A percentile compares a stretch with the other conserved stretches of the same genome.
Conservation (phyloP, 2,329 filamentous ascomycete genomes). For the Ciborinia camelliae region DNA sequence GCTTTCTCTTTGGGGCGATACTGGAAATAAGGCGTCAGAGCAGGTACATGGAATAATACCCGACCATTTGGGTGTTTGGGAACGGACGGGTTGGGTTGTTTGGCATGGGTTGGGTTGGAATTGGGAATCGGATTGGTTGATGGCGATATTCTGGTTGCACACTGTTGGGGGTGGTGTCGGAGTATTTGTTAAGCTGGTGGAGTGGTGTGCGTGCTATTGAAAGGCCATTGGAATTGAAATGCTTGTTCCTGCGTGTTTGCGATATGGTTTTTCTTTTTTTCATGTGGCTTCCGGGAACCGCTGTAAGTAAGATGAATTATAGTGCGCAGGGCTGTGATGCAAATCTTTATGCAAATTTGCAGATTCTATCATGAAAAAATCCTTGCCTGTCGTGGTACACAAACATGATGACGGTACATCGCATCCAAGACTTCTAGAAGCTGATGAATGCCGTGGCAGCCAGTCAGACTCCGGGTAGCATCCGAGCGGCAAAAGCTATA, state of each 20-base stretch:
- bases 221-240: not conserved
- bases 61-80: slow-evolving; percentile 4
- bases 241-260: slow-evolving; percentile 8
- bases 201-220: not conserved
- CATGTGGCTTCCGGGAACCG: not conserved
- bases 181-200: not conserved
- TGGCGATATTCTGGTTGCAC: not conserved
- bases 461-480: not conserved
- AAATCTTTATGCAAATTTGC: slow-evolving; percentile 1
- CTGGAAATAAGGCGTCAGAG: slow-evolving; percentile 6
- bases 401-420: not conserved
- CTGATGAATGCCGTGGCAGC: slow-evolving; percentile 5
- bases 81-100: not conserved
- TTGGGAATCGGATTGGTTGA: not conserved
- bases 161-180: not conserved
- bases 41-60: not conserved
- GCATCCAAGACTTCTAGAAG: slow-evolving; percentile 12
- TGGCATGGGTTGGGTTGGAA: not conserved
- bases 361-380: not conserved
- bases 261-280: not conserved
- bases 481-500: not conserved
- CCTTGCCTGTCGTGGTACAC: not conserved
- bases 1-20: slow-evolving; percentile 3
- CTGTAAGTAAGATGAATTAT: not conserved
- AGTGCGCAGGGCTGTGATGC: not conserved